Evolutionary conservation across 768 basidiomycete genomes (phyloP).

Genomic region (Daedaleopsis sinensis): DNA sequence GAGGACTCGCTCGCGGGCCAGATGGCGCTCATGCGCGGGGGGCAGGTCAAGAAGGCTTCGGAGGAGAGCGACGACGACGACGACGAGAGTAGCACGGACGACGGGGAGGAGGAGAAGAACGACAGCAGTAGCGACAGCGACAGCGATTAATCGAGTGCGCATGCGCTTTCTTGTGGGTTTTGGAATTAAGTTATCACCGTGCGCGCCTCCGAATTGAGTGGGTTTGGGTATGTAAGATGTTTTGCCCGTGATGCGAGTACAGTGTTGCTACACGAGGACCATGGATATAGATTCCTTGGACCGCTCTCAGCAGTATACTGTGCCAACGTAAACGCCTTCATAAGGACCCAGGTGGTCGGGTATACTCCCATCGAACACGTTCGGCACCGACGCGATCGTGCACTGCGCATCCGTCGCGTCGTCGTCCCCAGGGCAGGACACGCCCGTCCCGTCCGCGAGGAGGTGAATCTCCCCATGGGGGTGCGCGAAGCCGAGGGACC

Average conservation of each 20-base stretch:
- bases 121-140: slow-evolving; percentile 54
- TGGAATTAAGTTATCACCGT: slow-evolving; percentile 2
- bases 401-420: slow-evolving; percentile 57
- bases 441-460: slow-evolving; percentile 35
- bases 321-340: slow-evolving; percentile 59
- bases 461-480: slow-evolving; percentile 59
- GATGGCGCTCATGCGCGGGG: slow-evolving; percentile 96
- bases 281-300: too few relatives aligned
- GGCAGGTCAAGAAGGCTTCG: slow-evolving; percentile 68
- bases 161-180: background rate
- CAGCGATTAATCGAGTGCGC: slow-evolving; percentile 40
- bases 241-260: too few relatives aligned
- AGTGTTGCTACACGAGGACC: too few relatives aligned
- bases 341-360: slow-evolving; percentile 61
- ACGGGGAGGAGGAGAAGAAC: slow-evolving; percentile 39
- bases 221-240: too few relatives aligned
- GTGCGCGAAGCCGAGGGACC: slow-evolving; percentile 52
- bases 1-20: slow-evolving; percentile 96
- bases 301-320: slow-evolving; percentile 35
- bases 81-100: slow-evolving; percentile 49
- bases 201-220: background rate
- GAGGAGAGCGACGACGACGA: slow-evolving; percentile 44
- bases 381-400: slow-evolving; percentile 56
- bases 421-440: slow-evolving; percentile 55
- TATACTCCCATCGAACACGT: slow-evolving; percentile 50